These are phyloP conservation scores for Cydonia oblonga DNA, from an alignment of 331 rosid species.

Conservation along the genomic window DNA sequence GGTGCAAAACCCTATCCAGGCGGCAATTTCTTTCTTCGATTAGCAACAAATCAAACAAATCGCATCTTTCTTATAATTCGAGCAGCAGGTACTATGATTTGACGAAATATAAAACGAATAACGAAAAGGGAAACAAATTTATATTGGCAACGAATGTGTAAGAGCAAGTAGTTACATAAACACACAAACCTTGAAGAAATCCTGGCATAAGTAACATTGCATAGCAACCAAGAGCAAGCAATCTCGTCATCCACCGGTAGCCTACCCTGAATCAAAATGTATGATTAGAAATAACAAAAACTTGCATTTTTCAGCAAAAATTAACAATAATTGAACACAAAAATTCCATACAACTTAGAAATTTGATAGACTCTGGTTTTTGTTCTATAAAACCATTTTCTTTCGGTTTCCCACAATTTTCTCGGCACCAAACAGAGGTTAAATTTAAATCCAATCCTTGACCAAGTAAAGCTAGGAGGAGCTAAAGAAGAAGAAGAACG, in stretches of 20 bases:
- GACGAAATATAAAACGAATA: neutral
- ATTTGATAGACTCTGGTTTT: neutral
- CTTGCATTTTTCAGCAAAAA: neutral
- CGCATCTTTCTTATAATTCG: neutral
- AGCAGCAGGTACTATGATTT: neutral
- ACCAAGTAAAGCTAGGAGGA: neutral
- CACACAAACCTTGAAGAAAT: constrained; percentile 68
- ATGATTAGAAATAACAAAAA: constrained; percentile 15
- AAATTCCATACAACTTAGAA: neutral
- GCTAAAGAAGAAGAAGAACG: neutral
- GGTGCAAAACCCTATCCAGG: neutral
- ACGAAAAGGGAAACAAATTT: neutral
- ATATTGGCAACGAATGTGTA: neutral
- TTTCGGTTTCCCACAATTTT: neutral
- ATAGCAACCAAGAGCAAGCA: constrained; percentile 61
- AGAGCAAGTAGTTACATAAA: neutral
- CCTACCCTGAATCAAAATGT: constrained; percentile 72
- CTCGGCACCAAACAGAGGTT: neutral
- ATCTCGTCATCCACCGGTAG: constrained; percentile 64
- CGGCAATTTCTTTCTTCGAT: neutral
- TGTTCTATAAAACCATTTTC: neutral
- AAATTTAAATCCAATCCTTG: neutral
- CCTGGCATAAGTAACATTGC: constrained; percentile 90
- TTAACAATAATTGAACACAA: neutral
- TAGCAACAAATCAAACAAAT: neutral